Evolutionary conservation across 768 basidiomycete species (phyloP).

Genomic region (Kwoniella dejecticola): DNA sequence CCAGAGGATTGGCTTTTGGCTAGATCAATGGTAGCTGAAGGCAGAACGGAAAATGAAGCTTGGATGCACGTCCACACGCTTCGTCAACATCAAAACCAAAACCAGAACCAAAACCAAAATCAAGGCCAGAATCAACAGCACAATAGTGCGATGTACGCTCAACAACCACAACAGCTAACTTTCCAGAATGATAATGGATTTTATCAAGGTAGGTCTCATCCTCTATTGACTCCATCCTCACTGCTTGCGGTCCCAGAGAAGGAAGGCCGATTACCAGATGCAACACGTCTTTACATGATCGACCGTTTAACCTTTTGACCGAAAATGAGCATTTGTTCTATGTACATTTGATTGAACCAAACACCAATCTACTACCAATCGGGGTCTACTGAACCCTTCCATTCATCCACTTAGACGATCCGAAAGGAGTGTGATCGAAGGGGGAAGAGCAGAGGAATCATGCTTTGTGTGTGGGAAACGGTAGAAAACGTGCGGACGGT

Average conservation of each 20-base stretch:
- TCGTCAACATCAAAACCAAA: conserved; percentile 4
- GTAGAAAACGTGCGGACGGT: conserved; percentile 2
- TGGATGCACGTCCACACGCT: conserved; percentile 17
- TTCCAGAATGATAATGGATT: background rate
- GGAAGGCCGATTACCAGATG: background rate
- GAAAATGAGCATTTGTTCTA: background rate
- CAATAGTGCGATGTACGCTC: background rate
- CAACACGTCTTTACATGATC: background rate
- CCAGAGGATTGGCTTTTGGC: conserved; percentile 34
- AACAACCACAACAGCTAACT: background rate
- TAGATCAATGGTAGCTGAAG: conserved; percentile 31
- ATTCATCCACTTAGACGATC: background rate
- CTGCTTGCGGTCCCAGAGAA: too few species aligned
- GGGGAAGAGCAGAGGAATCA: background rate
- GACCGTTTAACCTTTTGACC: too few species aligned
- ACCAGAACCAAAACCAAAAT: too few species aligned
- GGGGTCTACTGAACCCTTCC: too few species aligned
- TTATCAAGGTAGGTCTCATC: conserved; percentile 20
- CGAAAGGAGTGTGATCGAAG: background rate
- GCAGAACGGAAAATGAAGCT: conserved; percentile 27
- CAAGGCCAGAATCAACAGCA: conserved; percentile 7
- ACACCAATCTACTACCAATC: too few species aligned
- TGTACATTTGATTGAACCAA: background rate
- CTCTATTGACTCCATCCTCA: background rate
- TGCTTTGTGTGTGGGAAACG: background rate